A percentile compares a stretch with the other conserved stretches of the same genome.
Evolutionary conservation across 768 basidiomycete species (phyloP).

Genomic region (Tricholoma furcatifolium): DNA sequence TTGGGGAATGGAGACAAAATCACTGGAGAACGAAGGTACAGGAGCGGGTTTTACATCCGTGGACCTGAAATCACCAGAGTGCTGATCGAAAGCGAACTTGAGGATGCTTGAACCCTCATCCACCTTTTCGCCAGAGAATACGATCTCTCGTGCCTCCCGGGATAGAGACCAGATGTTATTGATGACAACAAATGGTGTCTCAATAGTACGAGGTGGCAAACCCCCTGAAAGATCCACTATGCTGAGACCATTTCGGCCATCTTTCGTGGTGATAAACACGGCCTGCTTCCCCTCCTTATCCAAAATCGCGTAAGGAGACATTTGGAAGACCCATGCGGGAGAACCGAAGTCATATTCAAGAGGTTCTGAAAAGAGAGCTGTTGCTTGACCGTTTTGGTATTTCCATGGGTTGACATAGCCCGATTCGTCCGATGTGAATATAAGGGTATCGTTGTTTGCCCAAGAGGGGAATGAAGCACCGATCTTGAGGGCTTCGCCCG

Average conservation of each 20-base stretch:
- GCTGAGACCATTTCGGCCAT: conserved; percentile 40
- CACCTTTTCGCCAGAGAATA: conserved; percentile 43
- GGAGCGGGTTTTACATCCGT: conserved; percentile 18
- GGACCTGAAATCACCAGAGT: conserved; percentile 18
- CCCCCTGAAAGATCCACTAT: conserved; percentile 33
- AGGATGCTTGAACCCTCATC: conserved; percentile 38
- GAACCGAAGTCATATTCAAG: conserved; percentile 54
- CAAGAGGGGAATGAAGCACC: conserved; percentile 62
- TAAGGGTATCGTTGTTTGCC: conserved; percentile 51
- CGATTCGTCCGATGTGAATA: conserved; percentile 64
- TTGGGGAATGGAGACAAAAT: conserved; percentile 46
- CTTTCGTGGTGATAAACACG: conserved; percentile 38
- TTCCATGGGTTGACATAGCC: conserved; percentile 71
- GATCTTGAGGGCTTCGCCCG: conserved; percentile 48
- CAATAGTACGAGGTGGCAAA: conserved; percentile 29
- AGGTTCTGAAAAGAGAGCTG: conserved; percentile 40
- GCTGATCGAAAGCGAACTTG: conserved; percentile 28
- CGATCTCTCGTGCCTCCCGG: conserved; percentile 26
- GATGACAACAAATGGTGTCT: conserved; percentile 43
- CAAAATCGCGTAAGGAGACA: conserved; percentile 45
- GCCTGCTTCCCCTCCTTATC: conserved; percentile 31
- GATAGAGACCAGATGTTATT: conserved; percentile 34
- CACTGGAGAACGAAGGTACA: conserved; percentile 23
- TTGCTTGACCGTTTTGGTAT: conserved; percentile 33
- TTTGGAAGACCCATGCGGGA: conserved; percentile 56